Base-by-base conservation (phyloP, 768 basidiomycete species). In the Brasilioporus rufonigricans region DNA sequence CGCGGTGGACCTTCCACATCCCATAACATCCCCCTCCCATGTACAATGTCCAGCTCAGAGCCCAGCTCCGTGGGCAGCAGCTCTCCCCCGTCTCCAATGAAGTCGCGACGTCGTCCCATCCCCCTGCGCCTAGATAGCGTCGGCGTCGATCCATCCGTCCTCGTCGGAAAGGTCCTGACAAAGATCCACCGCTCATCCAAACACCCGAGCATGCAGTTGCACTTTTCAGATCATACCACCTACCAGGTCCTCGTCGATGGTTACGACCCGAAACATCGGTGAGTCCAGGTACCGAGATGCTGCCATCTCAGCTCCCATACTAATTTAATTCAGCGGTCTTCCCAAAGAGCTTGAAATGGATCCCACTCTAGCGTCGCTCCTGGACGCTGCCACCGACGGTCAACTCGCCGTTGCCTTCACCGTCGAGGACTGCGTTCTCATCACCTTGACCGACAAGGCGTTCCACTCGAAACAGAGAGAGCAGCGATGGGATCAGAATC, bases 271-370 rank as follows among this genome's bases (percentile, higher is more conserved):
- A 55, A 69, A 14, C 74, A 80, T 61, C 78, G 71, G 69, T 70
- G 51, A 55, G 70, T 56, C 39, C 45, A 27, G n/a, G 7, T 21
- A 13, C 10, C 24, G 13, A 18, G 23, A 29, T 14, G 27, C 10
- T 33, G 33, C 33, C 33, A 33, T 14, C 33, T 11, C 33, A 33
- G 33, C 33, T 33, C 11, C 12, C 33, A 31, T 5, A 3, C 32
- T 33, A n/a, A n/a, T 33, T 11, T 33, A 11, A 13, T 33, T 14
- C 33, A 70, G 69, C 32, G 84, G 84, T 48, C 65, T 85, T 40
- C 83, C 84, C 11, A 85, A 85, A 67, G 72, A 71, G 39, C 74
- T 86, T 46, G 85, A 85, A 70, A 82, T 77, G 75, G 73, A 78
- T 60, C 66, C 72, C 36, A 62, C 52, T 16, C 66, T 77, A 11